These are phyloP conservation scores for Flaveria robusta DNA, from an alignment of 129 eudicot species.

Conservation along the genomic window DNA sequence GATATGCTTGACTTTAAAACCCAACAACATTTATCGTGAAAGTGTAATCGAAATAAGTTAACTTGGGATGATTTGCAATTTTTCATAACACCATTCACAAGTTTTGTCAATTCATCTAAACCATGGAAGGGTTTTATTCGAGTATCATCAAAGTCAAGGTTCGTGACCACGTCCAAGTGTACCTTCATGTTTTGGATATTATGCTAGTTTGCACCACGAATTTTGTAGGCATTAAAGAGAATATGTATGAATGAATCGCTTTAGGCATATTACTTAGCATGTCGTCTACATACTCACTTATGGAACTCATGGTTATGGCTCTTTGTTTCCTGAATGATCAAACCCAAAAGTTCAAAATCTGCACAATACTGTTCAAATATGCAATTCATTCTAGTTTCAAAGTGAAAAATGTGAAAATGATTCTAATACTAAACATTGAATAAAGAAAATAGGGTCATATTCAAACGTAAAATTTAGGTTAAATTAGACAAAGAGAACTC, in stretches of 20 bases:
- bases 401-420: too few species aligned
- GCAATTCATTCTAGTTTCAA: background rate
- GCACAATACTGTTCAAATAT: too few species aligned
- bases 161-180: background rate
- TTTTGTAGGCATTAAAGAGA: background rate
- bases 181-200: background rate
- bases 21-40: too few species aligned
- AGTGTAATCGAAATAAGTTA: background rate
- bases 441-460: too few species aligned
- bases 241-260: background rate
- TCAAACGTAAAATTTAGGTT: too few species aligned
- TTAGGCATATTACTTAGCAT: background rate
- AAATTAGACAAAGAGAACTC: too few species aligned
- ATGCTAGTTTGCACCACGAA: background rate
- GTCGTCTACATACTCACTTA: background rate
- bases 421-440: too few species aligned
- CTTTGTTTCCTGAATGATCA: background rate
- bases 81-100: slow-evolving; percentile 10
- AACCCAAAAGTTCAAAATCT: background rate
- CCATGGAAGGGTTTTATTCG: too few species aligned
- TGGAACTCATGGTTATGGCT: background rate
- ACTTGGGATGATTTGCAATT: slow-evolving; percentile 17
- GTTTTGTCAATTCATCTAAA: background rate
- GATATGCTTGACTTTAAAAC: background rate
- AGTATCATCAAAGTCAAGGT: background rate